Base-by-base conservation (phyloP, 345 rosid genomes). In the Carallia pectinifolia region DNA sequence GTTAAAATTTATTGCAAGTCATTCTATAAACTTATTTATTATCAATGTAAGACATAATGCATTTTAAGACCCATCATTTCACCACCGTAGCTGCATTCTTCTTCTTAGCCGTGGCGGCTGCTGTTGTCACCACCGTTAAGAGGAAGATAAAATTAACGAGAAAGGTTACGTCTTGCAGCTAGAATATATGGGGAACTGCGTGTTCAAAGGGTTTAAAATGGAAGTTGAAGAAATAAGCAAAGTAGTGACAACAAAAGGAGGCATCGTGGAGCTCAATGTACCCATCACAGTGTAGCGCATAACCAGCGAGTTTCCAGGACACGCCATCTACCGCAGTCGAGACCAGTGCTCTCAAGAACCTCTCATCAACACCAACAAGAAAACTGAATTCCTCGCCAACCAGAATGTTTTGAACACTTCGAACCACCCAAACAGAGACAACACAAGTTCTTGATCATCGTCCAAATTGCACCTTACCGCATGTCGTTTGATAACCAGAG, bases 181-280 rank as follows among this genome's bases (percentile, higher is more conserved):
- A 15, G 17, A n/a, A 52, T 8, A 34, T 1, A 90, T 91, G 97
- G 97, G 92, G 10, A 91, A 91, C 17, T 91, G 97, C 50, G 78
- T 87, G 75, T 85, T 79, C 76, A 86, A 74, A 73, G 85, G 87
- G 5, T 76, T 69, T 59, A 69, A 23, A 23, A 23, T 23, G 23
- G 23, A 23, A 23, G 23, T 23, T 23, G 23, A 23, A 23, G 23
- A 23, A 23, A 23, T 23, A 23, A 23, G 23, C 23, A 23, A 23
- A 23, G 23, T 23, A 23, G 23, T 23, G 23, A 23, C 23, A 23
- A 23, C 23, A 23, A 23, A 23, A 23, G 23, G 23, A 23, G 23
- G 23, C 23, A 23, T 23, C 23, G 23, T 23, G 23, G 23, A 23
- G 23, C 23, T 23, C 23, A 23, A 23, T 23, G 23, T 23, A 23